Base-by-base conservation (phyloP, 1,139 yeast species). In the Lodderomyces parapsilosis region DNA sequence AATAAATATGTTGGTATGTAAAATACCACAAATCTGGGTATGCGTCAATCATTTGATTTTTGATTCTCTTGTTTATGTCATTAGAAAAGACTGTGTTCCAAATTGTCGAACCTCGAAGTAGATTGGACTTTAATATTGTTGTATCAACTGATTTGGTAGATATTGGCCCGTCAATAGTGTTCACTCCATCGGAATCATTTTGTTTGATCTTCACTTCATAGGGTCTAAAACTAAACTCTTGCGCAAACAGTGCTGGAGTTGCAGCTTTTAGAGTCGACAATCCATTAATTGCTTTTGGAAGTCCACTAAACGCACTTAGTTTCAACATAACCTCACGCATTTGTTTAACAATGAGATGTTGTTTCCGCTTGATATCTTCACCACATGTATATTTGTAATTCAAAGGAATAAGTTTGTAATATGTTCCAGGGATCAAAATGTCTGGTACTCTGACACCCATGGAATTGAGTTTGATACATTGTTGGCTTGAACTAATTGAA, bases 11-110 rank as follows among this genome's bases (percentile, higher is more conserved):
- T 47, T 81, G 80, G 45, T 83, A 69, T 0, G 93, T 81, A 56
- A 75, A 86, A 48, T 78, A 74, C 82, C 93, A 86, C 47, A 90
- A 72, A 59, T 90, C 97, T 0, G 96, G 96, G 60, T 89, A 88
- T 11, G 96, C 85, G 1, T 76, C 67, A 42, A 71, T 61, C 77
- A 90, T 71, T 55, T 89, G 94, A 43, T 74, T 74, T 40, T 71
- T 71, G 30, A 91, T 87, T 19, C 95, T 69, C 24, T 66, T 62
- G 40, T 89, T 77, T 20, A 90, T 80, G 59, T 88, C 88, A 41
- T 65, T 67, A 39, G 85, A 80, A 59, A 90, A 91, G 1, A 89
- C 81, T 14, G 74, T 67, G 49, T 81, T 78, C 89, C 95, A 90
- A 59, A 86, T 83, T 14, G 71, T 68, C 1, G 74, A 60, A 1